Base-by-base conservation (phyloP, 352 stramenopile species). In the Phytophthora pisi region DNA sequence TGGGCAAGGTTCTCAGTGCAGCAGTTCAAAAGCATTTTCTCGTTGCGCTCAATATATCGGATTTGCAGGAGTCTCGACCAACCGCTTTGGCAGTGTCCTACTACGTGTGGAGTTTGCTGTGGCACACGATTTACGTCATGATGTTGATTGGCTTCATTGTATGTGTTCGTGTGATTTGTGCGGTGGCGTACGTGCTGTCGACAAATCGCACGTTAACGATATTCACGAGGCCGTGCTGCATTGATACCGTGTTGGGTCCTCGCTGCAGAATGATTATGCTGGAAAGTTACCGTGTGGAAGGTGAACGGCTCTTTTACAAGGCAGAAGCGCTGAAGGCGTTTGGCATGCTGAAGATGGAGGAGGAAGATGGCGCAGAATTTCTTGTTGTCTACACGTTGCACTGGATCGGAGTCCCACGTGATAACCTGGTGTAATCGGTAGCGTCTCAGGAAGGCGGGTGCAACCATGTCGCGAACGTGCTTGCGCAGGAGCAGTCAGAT, bases 21-120 rank as follows among this genome's bases (percentile, higher is more conserved):
- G 49, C 47, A 7, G 23, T 63, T 1, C 57, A 66, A 28, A 46
- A 69, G 16, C n/a, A 53, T 6, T 56, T 60, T 42, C 47, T 75
- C 1, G 53, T 60, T 13, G 24, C 51, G 2, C 24, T 75, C 0
- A 75, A 72, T 38, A 47, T 42, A 18, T 66, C 63, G 1, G 28
- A 56, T 28, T 16, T 75, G 20, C 56, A 57, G n/a, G 28, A 72
- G n/a, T 72, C 68, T 5, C 26, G 51, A 20, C 20, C 30, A 13
- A 51, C 10, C 3, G 57, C 57, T 3, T 24, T 68, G 5, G 52
- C 57, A 6, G 57, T 63, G 1, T 69, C 57, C 2, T 75, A 72
- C 20, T 75, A 75, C 49, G 40, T 59, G 20, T 72, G 57, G 63
- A 72, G 68, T 40, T 52, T 75, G 0, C 24, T 68, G 13, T 54